Evolutionary conservation across 2,329 filamentous ascomycete species (phyloP), one percentile per base, ranked within the genome.

Genomic region (Zarea fungicola): DNA sequence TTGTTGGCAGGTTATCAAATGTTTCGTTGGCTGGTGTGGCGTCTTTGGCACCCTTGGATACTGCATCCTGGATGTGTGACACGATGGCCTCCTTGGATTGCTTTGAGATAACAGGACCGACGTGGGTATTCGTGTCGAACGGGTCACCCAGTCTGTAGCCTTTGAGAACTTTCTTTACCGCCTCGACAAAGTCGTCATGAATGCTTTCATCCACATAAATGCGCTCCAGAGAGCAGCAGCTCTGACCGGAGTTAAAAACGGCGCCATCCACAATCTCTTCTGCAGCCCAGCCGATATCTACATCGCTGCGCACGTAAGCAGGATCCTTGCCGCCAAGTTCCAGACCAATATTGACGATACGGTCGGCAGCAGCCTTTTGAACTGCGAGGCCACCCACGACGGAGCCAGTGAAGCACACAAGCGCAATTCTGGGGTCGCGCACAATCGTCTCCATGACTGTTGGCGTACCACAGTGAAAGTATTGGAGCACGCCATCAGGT

Each of bases 191-290:
- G 11, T 80, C 71, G 60, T 95, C 89, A 65, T 96, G 83, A 42
- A 97, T 81, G 58, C 80, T 83, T 62, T 87, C 85, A 60, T 93
- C 83, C 5, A 97, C 91, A 61, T 97, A 97, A 18, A 97, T 82
- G 28, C 92, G 79, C 71, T 97, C 92, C 47, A 97, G 76, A 21
- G 89, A 87, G 69, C 92, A 97, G 75, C 92, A 97, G 65, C 89
- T 95, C 73, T 97, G 92, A n/a, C 92, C 92, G 44, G 91, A 96
- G 72, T 97, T 97, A 77, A 97, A 97, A 50, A 97, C 76, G n/a
- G 90, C 85, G 18, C 92, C 92, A 59, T 97, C 92, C 13, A 97
- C 89, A 60, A 97, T 93, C 69, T 96, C 90, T 57, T 87, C 90
- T 0, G 92, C 92, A 1, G 86, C 91, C 92, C 91, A 96, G 41